Percentiles rank a stretch among this genome's conserved stretches.
These are phyloP conservation scores for Hordeum marinum DNA, from an alignment of 176 grass and related monocot genomes.

Conservation along the genomic window DNA sequence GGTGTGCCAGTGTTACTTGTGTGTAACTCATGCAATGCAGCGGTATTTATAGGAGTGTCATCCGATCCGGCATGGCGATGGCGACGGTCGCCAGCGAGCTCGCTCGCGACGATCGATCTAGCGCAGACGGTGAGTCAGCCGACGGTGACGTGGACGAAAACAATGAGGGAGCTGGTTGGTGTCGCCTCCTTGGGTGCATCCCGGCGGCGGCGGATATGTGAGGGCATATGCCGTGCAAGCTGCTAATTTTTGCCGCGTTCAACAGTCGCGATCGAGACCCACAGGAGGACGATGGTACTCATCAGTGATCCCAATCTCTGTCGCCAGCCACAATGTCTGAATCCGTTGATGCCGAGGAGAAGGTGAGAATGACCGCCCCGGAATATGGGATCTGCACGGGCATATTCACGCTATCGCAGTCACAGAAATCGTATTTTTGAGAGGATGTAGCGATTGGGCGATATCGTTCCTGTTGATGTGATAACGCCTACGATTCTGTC, in stretches of 20 bases:
- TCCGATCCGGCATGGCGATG: neutral
- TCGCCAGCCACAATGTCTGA: neutral
- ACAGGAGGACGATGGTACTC: neutral
- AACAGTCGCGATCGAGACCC: neutral
- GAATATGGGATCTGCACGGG: neutral
- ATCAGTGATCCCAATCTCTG: neutral
- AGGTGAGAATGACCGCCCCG: neutral
- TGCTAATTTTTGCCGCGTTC: neutral
- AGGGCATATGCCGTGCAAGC: slow-evolving; percentile 23
- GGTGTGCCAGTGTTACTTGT: neutral
- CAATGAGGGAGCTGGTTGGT: neutral
- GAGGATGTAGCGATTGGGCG: neutral
- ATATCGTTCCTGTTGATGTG: neutral
- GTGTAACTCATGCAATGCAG: neutral
- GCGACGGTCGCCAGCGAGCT: neutral
- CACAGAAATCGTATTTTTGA: neutral
- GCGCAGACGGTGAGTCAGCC: neutral
- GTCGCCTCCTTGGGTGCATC: slow-evolving; percentile 21
- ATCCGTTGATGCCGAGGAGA: slow-evolving; percentile 28
- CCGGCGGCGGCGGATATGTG: slow-evolving; percentile 24
- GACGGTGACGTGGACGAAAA: slow-evolving; percentile 16
- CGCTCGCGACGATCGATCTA: too few species aligned
- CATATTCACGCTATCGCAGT: slow-evolving; percentile 20
- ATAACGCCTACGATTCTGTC: neutral
- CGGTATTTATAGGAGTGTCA: neutral